Base-by-base conservation (phyloP, 2,329 filamentous ascomycete genomes). In the Pseudogymnoascus sp. region DNA sequence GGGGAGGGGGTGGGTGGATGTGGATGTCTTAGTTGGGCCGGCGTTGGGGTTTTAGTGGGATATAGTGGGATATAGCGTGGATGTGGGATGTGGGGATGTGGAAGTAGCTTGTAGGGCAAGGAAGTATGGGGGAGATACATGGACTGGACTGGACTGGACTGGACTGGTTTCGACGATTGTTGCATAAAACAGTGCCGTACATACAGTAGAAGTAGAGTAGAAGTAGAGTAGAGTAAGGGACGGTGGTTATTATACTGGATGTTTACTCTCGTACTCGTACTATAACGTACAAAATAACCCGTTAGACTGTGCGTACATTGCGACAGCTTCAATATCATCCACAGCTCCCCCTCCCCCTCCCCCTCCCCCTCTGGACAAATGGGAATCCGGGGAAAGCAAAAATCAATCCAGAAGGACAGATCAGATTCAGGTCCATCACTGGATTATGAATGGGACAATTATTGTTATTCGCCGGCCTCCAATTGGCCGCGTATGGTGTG, bases 111-210 rank as follows among this genome's bases (percentile, higher is more conserved):
- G 66, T 12, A 18, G 61, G 33, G 36, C 66, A 14, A 14, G 39
- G 61, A 63, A 64, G 66, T 59, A 75, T 65, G 61, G 81, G 81
- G 68, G 78, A 66, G 62, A 22, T 22, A 22, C 22, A 2, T 22
- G n/a, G n/a, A n/a, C n/a, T n/a, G n/a, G n/a, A n/a, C n/a, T n/a
- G n/a, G n/a, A n/a, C n/a, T n/a, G n/a, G n/a, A n/a, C n/a, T 22
- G 22, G 22, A 4, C 22, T 4, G 22, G 22, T 22, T 22, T 22
- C 4, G 22, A 22, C 22, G 22, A 22, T 22, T 4, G 22, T n/a
- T 22, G 22, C 22, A 22, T 22, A 22, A 22, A 22, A 4, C 22
- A 22, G 22, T 22, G 22, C 22, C 4, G 4, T 22, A 22, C 22
- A 22, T 22, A 22, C 62, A 64, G 60, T 12, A 15, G 5, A 5